A percentile compares a stretch with the other conserved stretches of the same genome.
Evolutionary conservation across 139 green algal genomes (phyloP).

Genomic region (Chlamydomonas sphaeroides): DNA sequence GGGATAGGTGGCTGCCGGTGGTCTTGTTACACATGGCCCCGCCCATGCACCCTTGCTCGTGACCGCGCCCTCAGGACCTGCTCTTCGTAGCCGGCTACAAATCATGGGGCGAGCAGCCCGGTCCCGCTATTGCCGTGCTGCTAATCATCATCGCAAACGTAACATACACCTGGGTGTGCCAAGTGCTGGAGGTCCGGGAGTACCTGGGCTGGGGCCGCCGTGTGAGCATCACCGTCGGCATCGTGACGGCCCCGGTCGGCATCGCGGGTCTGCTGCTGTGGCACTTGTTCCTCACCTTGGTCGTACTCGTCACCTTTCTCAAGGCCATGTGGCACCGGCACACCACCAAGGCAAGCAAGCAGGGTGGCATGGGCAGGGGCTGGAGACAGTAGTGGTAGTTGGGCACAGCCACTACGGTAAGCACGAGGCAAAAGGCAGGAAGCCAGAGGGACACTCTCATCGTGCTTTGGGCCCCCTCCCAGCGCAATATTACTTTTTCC

Average conservation of each 20-base stretch:
- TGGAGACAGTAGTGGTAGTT: no score
- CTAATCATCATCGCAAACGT: background rate
- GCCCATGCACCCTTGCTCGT: no score
- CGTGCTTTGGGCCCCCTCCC: no score
- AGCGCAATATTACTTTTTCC: no score
- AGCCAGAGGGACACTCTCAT: no score
- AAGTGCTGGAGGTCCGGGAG: background rate
- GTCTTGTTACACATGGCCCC: no score
- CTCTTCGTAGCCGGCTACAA: background rate
- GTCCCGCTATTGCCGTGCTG: background rate
- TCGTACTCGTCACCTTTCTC: background rate
- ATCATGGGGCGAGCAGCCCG: background rate
- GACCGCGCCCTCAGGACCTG: background rate
- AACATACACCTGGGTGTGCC: background rate
- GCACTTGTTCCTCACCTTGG: background rate
- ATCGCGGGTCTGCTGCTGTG: background rate
- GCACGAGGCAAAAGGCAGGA: no score
- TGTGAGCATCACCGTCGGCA: background rate
- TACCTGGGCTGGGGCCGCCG: background rate
- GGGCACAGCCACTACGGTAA: no score
- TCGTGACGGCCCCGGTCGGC: background rate
- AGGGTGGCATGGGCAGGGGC: no score
- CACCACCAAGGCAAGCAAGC: no score
- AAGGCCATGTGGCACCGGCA: no score
- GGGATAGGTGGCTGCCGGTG: no score